phyloP scores from a whole-genome alignment of 1,284 basidiomycete genomes.

The Ustilago vetiveriae region DNA sequence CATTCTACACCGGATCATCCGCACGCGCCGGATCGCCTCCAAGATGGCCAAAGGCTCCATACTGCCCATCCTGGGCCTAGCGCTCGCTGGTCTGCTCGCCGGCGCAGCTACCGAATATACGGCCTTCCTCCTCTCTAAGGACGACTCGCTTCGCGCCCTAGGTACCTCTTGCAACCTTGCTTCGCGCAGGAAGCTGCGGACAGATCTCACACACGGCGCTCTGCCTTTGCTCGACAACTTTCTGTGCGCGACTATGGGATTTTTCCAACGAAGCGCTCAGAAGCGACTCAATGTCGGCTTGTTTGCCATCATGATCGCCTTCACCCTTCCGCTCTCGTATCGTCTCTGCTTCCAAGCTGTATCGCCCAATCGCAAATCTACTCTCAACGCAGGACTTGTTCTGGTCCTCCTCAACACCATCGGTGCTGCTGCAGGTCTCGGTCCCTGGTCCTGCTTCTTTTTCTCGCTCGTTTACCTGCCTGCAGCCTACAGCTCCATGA shows the following conservation, averaged over 20 bases:
- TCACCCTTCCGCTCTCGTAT: conserved; percentile 24
- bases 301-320: conserved; percentile 32
- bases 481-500: conserved; percentile 32
- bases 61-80: conserved; percentile 27
- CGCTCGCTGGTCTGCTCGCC: conserved; percentile 27
- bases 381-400: conserved; percentile 26
- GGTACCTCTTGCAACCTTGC: conserved; percentile 19
- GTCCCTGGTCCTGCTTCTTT: conserved; percentile 33
- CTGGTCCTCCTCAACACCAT: conserved; percentile 36
- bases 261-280: conserved; percentile 24
- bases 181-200: conserved; percentile 34
- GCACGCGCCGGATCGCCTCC: background rate
- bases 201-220: conserved; percentile 34
- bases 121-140: conserved; percentile 18
- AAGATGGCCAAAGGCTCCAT: conserved; percentile 35
- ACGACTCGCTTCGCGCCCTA: conserved; percentile 18
- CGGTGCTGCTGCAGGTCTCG: conserved; percentile 34
- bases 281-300: conserved; percentile 42
- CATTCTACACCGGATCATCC: background rate
- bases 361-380: conserved; percentile 45
- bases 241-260: conserved; percentile 44
- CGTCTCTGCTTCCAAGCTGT: conserved; percentile 48
- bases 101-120: conserved; percentile 25
- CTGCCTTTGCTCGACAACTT: conserved; percentile 37
- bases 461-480: conserved; percentile 26